Conservation (phyloP, 2,329 filamentous ascomycete species). For the Microcyclosporella mali region DNA sequence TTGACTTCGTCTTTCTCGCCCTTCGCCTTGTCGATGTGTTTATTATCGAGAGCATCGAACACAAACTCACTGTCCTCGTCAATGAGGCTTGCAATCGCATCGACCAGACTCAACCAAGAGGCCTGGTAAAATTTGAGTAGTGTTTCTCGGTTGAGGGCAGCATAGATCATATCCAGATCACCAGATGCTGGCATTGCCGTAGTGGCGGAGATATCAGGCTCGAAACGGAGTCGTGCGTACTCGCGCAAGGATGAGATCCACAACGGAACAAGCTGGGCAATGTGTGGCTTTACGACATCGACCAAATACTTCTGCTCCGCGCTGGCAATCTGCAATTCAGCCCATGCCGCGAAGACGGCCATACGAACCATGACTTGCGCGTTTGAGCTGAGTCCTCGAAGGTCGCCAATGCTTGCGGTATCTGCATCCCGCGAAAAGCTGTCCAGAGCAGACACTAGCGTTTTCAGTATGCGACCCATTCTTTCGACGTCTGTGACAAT, state of each 20-base stretch:
- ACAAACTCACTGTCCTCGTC: slow-evolving; percentile 97
- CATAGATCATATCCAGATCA: slow-evolving; percentile 88
- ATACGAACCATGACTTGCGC: slow-evolving; percentile 98
- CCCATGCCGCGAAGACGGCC: slow-evolving; percentile 95
- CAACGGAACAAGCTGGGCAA: slow-evolving; percentile 80
- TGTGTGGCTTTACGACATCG: slow-evolving; percentile 82
- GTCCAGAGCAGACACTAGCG: slow-evolving; percentile 81
- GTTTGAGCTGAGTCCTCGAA: slow-evolving; percentile 88
- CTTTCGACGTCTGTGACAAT: slow-evolving; percentile 96
- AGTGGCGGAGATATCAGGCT: slow-evolving; percentile 93
- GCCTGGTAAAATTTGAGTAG: slow-evolving; percentile 94
- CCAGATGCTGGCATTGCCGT: slow-evolving; percentile 68
- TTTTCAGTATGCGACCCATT: slow-evolving; percentile 97
- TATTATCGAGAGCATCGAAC: slow-evolving; percentile 91
- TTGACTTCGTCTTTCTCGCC: slow-evolving; percentile 10
- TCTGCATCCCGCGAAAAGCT: slow-evolving; percentile 79
- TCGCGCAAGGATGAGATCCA: slow-evolving; percentile 92
- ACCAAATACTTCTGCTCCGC: slow-evolving; percentile 83
- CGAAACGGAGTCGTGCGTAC: slow-evolving; percentile 86
- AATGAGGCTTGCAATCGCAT: slow-evolving; percentile 94
- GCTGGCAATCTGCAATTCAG: slow-evolving; percentile 91
- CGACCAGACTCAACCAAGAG: slow-evolving; percentile 91
- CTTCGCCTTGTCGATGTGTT: slow-evolving; percentile 38
- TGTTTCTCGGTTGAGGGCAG: slow-evolving; percentile 88
- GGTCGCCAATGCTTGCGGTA: slow-evolving; percentile 81